These are phyloP conservation scores for Lathyrus oleraceus DNA, from an alignment of 306 rosid species.

Conservation along the genomic window DNA sequence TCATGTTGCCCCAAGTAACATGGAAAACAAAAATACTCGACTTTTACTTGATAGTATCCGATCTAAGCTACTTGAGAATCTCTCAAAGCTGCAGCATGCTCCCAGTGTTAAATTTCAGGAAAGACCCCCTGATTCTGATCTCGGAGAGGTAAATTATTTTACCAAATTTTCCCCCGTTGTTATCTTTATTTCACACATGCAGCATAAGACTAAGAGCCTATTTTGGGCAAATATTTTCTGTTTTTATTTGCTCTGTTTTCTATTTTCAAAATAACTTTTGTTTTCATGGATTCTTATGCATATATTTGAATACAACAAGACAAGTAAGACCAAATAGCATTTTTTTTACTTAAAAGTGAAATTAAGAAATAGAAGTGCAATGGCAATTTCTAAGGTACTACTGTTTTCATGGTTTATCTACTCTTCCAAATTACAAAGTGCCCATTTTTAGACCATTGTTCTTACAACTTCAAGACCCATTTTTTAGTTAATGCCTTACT, in stretches of 20 bases:
- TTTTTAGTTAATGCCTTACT: no score
- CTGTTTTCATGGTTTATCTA: no score
- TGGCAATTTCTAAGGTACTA: no score
- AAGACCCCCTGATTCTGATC: slow-evolving; percentile 79
- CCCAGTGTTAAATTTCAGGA: slow-evolving; percentile 86
- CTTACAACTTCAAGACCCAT: no score
- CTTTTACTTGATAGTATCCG: slow-evolving; percentile 67
- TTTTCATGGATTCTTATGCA: background rate
- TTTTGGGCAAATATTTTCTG: background rate
- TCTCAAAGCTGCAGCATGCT: slow-evolving; percentile 82
- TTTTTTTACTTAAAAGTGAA: background rate
- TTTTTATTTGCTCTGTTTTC: background rate
- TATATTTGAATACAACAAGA: background rate
- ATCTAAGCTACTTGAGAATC: slow-evolving; percentile 73
- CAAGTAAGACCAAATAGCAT: background rate
- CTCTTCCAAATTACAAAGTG: no score
- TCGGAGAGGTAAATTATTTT: slow-evolving; percentile 65
- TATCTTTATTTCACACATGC: slow-evolving; percentile 19
- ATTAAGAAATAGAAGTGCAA: background rate
- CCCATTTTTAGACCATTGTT: no score
- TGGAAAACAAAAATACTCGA: slow-evolving; percentile 89
- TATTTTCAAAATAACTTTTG: background rate
- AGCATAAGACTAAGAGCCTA: slow-evolving; percentile 10
- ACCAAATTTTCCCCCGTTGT: background rate
- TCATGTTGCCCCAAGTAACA: slow-evolving; percentile 95